Percentiles rank a stretch among this genome's conserved stretches.
Conservation (phyloP, 768 basidiomycete genomes). For the Rhizopogon rudus region DNA sequence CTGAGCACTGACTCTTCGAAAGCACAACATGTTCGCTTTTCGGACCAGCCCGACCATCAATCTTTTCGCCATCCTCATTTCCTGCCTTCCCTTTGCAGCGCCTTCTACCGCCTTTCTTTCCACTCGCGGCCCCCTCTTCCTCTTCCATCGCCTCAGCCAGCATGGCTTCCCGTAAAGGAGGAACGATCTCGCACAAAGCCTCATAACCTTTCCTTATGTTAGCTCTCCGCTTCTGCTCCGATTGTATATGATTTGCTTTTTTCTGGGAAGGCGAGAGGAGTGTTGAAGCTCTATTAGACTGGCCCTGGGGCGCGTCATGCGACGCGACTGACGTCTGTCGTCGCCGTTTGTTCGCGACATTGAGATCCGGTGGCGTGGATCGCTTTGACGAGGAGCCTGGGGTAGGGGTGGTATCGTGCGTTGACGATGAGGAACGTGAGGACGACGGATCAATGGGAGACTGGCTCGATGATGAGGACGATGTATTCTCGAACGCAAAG, state of each 20-base stretch:
- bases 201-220: conserved; percentile 90
- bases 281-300: conserved; percentile 11
- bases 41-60: conserved; percentile 84
- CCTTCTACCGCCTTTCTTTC: conserved; percentile 31
- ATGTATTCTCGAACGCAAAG: conserved; percentile 10
- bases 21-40: conserved; percentile 88
- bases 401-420: conserved; percentile 5
- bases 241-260: conserved; percentile 91
- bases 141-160: conserved; percentile 52
- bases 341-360: conserved; percentile 29
- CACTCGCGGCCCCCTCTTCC: conserved; percentile 34
- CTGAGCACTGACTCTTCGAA: conserved; percentile 65
- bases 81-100: conserved; percentile 32
- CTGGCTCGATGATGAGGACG: conserved; percentile 21
- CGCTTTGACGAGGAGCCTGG: conserved; percentile 16
- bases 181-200: conserved; percentile 78
- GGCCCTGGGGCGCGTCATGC: conserved; percentile 9
- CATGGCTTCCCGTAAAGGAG: conserved; percentile 77
- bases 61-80: conserved; percentile 53
- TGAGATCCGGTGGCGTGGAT: conserved; percentile 19
- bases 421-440: conserved; percentile 10
- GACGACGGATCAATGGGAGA: conserved; percentile 17
- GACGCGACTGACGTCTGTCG: conserved; percentile 16
- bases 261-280: conserved; percentile 82
- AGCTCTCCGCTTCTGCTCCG: conserved; percentile 89